phyloP scores from a whole-genome alignment of 129 eudicot species.

The Escallonia rubra region DNA sequence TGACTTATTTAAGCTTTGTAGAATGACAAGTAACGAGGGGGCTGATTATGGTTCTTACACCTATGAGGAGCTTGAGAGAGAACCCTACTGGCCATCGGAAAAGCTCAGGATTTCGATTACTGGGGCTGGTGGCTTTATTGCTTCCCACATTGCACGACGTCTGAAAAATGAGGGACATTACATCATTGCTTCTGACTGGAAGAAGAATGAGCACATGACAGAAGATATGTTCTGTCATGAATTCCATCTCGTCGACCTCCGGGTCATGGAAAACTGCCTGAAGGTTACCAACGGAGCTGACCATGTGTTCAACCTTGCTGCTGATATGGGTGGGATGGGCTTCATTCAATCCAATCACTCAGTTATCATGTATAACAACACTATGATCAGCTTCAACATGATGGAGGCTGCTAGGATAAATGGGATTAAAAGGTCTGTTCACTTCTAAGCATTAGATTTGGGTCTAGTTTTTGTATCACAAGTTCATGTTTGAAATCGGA shows the following conservation, averaged over 20 bases:
- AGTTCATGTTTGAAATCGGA: no score
- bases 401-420: slow-evolving; percentile 49
- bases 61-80: slow-evolving; percentile 48
- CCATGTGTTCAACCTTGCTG: slow-evolving; percentile 66
- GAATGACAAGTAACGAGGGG: slow-evolving; percentile 42
- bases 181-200: slow-evolving; percentile 59
- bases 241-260: slow-evolving; percentile 54
- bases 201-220: slow-evolving; percentile 63
- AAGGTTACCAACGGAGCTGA: slow-evolving; percentile 50
- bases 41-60: slow-evolving; percentile 40
- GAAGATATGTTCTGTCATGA: slow-evolving; percentile 62
- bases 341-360: slow-evolving; percentile 68
- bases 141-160: slow-evolving; percentile 56
- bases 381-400: slow-evolving; percentile 66
- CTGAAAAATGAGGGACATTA: slow-evolving; percentile 55
- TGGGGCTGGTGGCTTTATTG: slow-evolving; percentile 58
- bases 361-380: slow-evolving; percentile 55
- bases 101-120: slow-evolving; percentile 49
- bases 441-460: no score
- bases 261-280: slow-evolving; percentile 58
- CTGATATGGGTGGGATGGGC: slow-evolving; percentile 74
- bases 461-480: no score
- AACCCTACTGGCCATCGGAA: slow-evolving; percentile 54
- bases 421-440: slow-evolving; percentile 34
- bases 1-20: not conserved